phyloP scores from a whole-genome alignment of 2,329 filamentous ascomycete species.

The Cadophora sp. region DNA sequence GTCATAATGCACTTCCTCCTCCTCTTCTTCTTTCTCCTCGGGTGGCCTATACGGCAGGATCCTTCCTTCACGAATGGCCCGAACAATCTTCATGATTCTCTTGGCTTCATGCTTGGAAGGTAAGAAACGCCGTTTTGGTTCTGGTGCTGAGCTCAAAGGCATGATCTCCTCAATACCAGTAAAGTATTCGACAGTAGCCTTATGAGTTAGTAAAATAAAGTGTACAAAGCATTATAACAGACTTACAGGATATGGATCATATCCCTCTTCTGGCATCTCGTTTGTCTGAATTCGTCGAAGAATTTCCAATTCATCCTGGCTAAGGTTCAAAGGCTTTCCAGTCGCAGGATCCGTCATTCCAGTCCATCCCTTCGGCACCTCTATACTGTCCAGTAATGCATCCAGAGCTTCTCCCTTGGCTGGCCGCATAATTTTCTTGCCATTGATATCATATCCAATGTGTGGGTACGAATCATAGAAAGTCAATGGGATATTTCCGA shows the following conservation, averaged over 20 bases:
- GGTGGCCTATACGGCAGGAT: conserved; percentile 89
- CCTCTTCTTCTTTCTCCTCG: conserved; percentile 72
- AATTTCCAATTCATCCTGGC: conserved; percentile 85
- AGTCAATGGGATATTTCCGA: conserved; percentile 90
- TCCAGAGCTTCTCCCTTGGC: conserved; percentile 94
- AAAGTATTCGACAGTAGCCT: conserved; percentile 93
- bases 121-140: conserved; percentile 93
- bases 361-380: conserved; percentile 96
- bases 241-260: conserved; percentile 86
- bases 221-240: neutral
- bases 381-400: conserved; percentile 93
- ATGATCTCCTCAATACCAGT: conserved; percentile 89
- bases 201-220: conserved; percentile 33
- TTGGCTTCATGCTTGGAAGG: conserved; percentile 98
- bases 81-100: conserved; percentile 95
- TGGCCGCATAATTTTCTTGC: conserved; percentile 95
- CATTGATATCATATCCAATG: conserved; percentile 98
- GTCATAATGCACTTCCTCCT: conserved; percentile 76
- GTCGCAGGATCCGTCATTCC: conserved; percentile 93
- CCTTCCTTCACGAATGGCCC: conserved; percentile 90
- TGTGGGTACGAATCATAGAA: conserved; percentile 99
- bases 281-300: conserved; percentile 88
- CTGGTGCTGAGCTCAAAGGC: conserved; percentile 92
- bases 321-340: conserved; percentile 89
- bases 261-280: conserved; percentile 84